Percentiles rank a stretch among this genome's conserved stretches.
These are phyloP conservation scores for Botryotinia globosa DNA, from an alignment of 2,329 filamentous ascomycete genomes.

Conservation along the genomic window DNA sequence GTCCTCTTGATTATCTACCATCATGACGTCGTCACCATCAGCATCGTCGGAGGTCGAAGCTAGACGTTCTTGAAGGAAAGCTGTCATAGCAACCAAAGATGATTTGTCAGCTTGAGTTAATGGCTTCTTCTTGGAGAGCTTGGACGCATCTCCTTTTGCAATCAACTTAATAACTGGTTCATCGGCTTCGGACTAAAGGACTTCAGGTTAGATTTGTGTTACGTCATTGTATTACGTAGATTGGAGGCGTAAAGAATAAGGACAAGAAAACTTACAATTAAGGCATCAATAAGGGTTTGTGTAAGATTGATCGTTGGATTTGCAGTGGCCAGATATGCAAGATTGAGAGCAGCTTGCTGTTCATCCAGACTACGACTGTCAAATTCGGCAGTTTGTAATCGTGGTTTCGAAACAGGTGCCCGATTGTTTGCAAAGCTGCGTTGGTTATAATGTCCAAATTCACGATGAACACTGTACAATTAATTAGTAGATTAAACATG, in stretches of 20 bases:
- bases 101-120: slow-evolving; percentile 24
- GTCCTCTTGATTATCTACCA: not conserved
- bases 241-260: not conserved
- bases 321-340: slow-evolving; percentile 55
- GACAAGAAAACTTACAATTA: slow-evolving; percentile 55
- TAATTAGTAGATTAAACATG: not conserved
- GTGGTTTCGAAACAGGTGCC: slow-evolving; percentile 23
- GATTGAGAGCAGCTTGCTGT: slow-evolving; percentile 63
- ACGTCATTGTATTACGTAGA: slow-evolving; percentile 12
- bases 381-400: slow-evolving; percentile 22
- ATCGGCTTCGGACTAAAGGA: slow-evolving; percentile 43
- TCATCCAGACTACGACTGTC: slow-evolving; percentile 47
- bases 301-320: slow-evolving; percentile 45
- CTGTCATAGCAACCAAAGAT: slow-evolving; percentile 28
- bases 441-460: slow-evolving; percentile 23
- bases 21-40: not conserved
- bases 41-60: slow-evolving; percentile 5
- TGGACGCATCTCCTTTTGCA: slow-evolving; percentile 32
- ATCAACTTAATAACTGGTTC: slow-evolving; percentile 42
- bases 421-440: slow-evolving; percentile 12
- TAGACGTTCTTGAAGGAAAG: slow-evolving; percentile 27
- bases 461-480: slow-evolving; percentile 21
- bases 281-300: slow-evolving; percentile 53
- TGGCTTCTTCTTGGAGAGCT: slow-evolving; percentile 14
- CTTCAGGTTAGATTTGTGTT: slow-evolving; percentile 28